phyloP scores from a whole-genome alignment of 225 moss, liverwort and hornwort species.

The Marchantia polymorpha region DNA sequence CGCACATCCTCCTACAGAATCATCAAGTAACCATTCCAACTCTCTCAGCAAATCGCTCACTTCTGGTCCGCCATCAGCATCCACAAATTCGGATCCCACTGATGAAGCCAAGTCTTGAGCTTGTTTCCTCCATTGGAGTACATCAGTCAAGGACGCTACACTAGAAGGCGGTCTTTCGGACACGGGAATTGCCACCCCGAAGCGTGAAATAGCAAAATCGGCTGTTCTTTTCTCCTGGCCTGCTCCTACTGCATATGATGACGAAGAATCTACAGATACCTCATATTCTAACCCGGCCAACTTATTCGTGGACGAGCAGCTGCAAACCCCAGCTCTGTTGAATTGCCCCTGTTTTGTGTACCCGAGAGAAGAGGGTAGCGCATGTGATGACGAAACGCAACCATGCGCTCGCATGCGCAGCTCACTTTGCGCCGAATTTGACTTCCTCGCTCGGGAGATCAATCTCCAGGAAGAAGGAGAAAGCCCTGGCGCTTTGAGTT shows the following conservation, averaged over 20 bases:
- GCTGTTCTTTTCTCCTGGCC: conserved; percentile 2
- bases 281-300: conserved; percentile 3
- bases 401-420: background rate
- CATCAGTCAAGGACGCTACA: conserved; percentile 57
- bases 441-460: background rate
- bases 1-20: conserved; percentile 76
- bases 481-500: background rate
- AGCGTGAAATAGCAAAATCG: background rate
- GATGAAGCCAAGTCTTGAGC: conserved; percentile 67
- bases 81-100: conserved; percentile 64
- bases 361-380: conserved; percentile 7
- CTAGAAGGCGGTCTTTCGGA: conserved; percentile 68
- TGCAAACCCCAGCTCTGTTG: background rate
- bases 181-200: conserved; percentile 56
- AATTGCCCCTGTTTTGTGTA: background rate
- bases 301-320: conserved; percentile 19
- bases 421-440: background rate
- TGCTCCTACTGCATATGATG: background rate
- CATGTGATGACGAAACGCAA: background rate
- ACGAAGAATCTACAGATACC: background rate
- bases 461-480: background rate
- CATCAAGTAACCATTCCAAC: conserved; percentile 96
- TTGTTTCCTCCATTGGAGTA: conserved; percentile 80
- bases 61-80: conserved; percentile 88
- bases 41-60: conserved; percentile 77